Conservation (phyloP, 2,329 filamentous ascomycete genomes). For the Davidsoniella australis region DNA sequence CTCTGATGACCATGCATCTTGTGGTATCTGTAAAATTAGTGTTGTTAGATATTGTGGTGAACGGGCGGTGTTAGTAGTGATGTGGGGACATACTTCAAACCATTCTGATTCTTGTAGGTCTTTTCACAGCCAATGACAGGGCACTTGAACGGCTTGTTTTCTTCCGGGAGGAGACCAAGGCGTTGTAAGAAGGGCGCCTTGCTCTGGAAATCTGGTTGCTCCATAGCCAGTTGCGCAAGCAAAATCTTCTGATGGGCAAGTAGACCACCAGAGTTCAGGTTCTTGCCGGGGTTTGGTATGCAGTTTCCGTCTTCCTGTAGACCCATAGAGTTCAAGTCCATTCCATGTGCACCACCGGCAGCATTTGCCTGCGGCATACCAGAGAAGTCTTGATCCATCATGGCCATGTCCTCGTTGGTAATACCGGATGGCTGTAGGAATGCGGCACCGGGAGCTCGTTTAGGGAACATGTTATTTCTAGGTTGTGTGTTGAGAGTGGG, state of each 20-base stretch:
- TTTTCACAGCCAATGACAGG: constrained; percentile 98
- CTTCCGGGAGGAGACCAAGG: constrained; percentile 54
- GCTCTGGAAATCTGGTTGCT: constrained; percentile 57
- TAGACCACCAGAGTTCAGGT: constrained; percentile 29
- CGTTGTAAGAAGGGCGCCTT: constrained; percentile 36
- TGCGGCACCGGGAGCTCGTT: constrained; percentile 22
- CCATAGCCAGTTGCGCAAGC: constrained; percentile 55
- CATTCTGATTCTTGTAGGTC: constrained; percentile 99
- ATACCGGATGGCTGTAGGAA: constrained; percentile 12
- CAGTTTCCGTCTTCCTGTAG: constrained; percentile 31
- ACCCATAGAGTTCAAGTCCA: constrained; percentile 10
- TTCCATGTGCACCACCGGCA: constrained; percentile 30
- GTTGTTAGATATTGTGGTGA: constrained; percentile 9
- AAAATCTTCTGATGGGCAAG: constrained; percentile 47
- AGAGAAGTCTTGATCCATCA: constrained; percentile 54
- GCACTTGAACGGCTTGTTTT: constrained; percentile 94
- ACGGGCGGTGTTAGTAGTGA: constrained; percentile 4
- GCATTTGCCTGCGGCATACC: constrained; percentile 29
- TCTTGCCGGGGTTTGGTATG: constrained; percentile 90
- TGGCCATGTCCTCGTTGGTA: constrained; percentile 32
- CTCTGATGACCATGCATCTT: constrained; percentile 86
- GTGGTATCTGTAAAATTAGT: constrained; percentile 35
- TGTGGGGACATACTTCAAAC: constrained; percentile 59
- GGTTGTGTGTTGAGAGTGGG: constrained; percentile 74
- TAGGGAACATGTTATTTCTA: constrained; percentile 43